phyloP scores from a whole-genome alignment of 2,329 filamentous ascomycete genomes.

The Fusarium longipes region DNA sequence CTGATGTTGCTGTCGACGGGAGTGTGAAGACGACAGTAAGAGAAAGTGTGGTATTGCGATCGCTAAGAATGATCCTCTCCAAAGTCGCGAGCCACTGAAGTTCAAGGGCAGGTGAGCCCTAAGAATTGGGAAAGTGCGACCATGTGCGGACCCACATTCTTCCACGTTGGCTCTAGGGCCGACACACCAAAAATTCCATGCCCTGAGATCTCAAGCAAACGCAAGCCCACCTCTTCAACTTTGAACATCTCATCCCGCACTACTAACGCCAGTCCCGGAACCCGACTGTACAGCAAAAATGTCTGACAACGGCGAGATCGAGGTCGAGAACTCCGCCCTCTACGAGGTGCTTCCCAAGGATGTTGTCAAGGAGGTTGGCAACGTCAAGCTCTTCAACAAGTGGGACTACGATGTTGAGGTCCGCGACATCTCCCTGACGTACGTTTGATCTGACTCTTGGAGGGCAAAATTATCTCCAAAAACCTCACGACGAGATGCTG shows the following conservation, averaged over 20 bases:
- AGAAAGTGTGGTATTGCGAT: slow-evolving; percentile 46
- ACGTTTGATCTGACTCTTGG: slow-evolving; percentile 54
- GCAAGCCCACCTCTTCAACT: slow-evolving; percentile 28
- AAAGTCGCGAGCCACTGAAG: slow-evolving; percentile 45
- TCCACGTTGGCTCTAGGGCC: neutral
- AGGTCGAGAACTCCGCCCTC: slow-evolving; percentile 82
- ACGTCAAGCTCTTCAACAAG: slow-evolving; percentile 98
- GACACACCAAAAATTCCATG: slow-evolving; percentile 18
- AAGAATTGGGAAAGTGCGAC: slow-evolving; percentile 25
- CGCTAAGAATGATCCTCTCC: slow-evolving; percentile 29
- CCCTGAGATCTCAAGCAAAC: slow-evolving; percentile 12
- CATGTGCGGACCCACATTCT: neutral
- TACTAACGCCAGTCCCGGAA: slow-evolving; percentile 53
- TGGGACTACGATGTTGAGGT: slow-evolving; percentile 99
- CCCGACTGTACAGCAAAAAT: slow-evolving; percentile 69
- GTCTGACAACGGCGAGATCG: slow-evolving; percentile 95
- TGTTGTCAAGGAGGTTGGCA: slow-evolving; percentile 87
- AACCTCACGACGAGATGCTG: slow-evolving; percentile 47
- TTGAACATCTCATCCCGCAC: slow-evolving; percentile 49
- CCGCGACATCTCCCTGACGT: slow-evolving; percentile 99
- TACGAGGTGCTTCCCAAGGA: slow-evolving; percentile 93
- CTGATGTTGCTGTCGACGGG: slow-evolving; percentile 55
- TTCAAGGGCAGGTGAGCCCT: slow-evolving; percentile 45
- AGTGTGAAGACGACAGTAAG: slow-evolving; percentile 41
- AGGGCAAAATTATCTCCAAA: slow-evolving; percentile 20